These are phyloP conservation scores for Hypoxylon fragiforme DNA, from an alignment of 495 filamentous ascomycete genomes.

Conservation along the genomic window DNA sequence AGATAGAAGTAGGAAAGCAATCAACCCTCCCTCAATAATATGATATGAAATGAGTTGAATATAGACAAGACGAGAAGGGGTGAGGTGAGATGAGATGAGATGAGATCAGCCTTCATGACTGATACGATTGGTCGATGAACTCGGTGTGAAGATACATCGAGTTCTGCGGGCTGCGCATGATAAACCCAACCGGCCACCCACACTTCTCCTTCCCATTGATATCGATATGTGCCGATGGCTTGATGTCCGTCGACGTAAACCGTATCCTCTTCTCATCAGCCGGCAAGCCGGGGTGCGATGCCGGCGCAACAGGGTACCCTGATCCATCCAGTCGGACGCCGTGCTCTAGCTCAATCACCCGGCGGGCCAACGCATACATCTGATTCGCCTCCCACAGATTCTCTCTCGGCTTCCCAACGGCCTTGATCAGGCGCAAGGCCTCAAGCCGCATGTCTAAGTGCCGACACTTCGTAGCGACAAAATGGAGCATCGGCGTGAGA, in stretches of 20 bases:
- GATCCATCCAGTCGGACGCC: constrained; percentile 16
- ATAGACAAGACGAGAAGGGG: too few species aligned
- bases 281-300: constrained; percentile 5
- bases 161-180: constrained; percentile 13
- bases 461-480: constrained; percentile 50
- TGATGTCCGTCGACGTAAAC: constrained; percentile 10
- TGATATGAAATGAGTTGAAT: too few species aligned
- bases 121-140: background rate
- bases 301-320: constrained; percentile 3
- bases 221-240: constrained; percentile 3
- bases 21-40: background rate
- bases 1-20: background rate
- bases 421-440: constrained; percentile 35
- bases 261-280: constrained; percentile 24
- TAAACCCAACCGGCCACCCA: constrained; percentile 17
- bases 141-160: constrained; percentile 1
- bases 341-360: constrained; percentile 43
- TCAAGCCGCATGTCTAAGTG: constrained; percentile 41
- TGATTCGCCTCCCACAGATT: constrained; percentile 37
- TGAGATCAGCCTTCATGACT: background rate
- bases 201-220: constrained; percentile 5
- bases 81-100: background rate
- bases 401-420: constrained; percentile 28
- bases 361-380: constrained; percentile 33
- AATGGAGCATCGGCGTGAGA: constrained; percentile 47